Percentiles rank a stretch among this genome's conserved stretches.
phyloP scores from a whole-genome alignment of 1,284 basidiomycete genomes.

The Irpex rosettiformis region DNA sequence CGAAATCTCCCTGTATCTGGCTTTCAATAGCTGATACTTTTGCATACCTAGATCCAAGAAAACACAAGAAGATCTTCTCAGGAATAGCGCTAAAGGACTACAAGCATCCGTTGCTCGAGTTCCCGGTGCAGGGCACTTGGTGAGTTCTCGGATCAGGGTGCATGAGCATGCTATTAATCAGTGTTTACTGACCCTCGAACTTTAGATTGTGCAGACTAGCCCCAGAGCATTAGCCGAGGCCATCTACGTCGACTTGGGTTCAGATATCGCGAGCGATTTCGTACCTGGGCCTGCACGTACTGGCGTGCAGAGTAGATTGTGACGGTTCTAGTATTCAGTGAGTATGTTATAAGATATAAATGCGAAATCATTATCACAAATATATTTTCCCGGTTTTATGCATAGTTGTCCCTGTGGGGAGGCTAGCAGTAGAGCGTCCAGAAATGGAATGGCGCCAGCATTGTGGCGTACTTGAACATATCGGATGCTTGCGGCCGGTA shows the following conservation, averaged over 20 bases:
- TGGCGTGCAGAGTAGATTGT: slow-evolving; percentile 3
- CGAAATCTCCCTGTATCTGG: no score
- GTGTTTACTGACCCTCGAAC: background rate
- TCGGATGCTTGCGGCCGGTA: no score
- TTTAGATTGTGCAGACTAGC: slow-evolving; percentile 22
- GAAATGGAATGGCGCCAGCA: no score
- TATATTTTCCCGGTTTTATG: no score
- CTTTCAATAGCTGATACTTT: no score
- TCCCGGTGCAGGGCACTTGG: slow-evolving; percentile 30
- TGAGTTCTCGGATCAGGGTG: no score
- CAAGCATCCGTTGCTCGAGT: slow-evolving; percentile 34
- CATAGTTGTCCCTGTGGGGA: no score
- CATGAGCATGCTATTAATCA: no score
- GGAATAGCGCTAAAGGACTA: slow-evolving; percentile 29
- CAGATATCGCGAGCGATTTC: background rate
- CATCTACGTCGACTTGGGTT: slow-evolving; percentile 9
- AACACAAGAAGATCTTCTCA: background rate
- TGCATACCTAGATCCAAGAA: background rate
- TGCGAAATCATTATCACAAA: no score
- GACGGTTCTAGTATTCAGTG: background rate
- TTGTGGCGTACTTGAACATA: no score
- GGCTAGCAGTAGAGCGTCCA: no score
- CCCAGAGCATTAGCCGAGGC: slow-evolving; percentile 21
- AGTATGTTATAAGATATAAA: no score
- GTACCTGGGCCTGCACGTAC: background rate